phyloP scores from a whole-genome alignment of 768 basidiomycete genomes.

The Clathrus columnatus region DNA sequence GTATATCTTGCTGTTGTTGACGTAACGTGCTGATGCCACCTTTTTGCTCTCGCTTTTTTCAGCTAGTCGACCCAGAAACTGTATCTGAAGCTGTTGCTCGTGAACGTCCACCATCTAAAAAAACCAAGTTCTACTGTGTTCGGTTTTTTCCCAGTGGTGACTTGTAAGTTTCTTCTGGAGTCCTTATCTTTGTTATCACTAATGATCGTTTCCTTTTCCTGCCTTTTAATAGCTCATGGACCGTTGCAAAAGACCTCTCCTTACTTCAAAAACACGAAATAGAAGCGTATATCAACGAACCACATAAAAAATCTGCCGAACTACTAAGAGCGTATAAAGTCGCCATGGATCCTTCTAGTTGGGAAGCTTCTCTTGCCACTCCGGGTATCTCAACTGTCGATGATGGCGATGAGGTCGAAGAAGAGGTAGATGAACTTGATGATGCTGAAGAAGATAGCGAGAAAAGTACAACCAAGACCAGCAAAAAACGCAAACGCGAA shows the following conservation, averaged over 20 bases:
- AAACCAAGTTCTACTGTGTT: conserved; percentile 60
- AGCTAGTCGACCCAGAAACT: conserved; percentile 73
- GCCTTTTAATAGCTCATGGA: conserved; percentile 68
- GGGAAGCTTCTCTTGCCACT: conserved; percentile 38
- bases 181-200: conserved; percentile 9
- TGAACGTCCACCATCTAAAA: conserved; percentile 69
- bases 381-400: conserved; percentile 28
- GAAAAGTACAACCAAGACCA: conserved; percentile 18
- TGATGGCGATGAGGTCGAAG: conserved; percentile 24
- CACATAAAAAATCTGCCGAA: conserved; percentile 67
- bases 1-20: background rate
- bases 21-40: background rate
- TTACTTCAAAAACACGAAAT: conserved; percentile 74
- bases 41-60: conserved; percentile 8
- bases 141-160: conserved; percentile 93
- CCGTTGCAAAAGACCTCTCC: conserved; percentile 72
- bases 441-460: conserved; percentile 43
- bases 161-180: conserved; percentile 64
- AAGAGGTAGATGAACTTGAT: conserved; percentile 59
- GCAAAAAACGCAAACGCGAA: conserved; percentile 33
- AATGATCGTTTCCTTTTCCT: conserved; percentile 3
- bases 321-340: conserved; percentile 71
- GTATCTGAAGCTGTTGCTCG: conserved; percentile 53
- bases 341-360: conserved; percentile 62
- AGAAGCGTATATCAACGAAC: conserved; percentile 69